Percentiles rank a stretch among this genome's conserved stretches.
These are phyloP conservation scores for Francoa sonchifolia DNA, from an alignment of 441 rosid genomes.

Conservation along the genomic window DNA sequence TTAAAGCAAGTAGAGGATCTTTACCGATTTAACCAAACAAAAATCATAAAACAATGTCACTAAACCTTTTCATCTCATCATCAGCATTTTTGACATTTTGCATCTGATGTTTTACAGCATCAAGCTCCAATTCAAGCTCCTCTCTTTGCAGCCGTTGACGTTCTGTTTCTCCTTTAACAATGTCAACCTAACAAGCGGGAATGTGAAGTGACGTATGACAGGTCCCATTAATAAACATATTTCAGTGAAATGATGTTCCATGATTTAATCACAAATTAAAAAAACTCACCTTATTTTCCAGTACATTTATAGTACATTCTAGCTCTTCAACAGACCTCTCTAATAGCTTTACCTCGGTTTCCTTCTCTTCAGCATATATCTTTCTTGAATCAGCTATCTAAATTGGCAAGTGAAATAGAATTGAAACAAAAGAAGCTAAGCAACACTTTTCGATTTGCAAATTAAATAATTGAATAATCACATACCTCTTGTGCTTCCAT, in stretches of 20 bases:
- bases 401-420: constrained; percentile 2
- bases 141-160: constrained; percentile 80
- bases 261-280: constrained; percentile 8
- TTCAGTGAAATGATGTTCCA: constrained; percentile 1
- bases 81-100: constrained; percentile 53
- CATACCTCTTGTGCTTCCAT: constrained; percentile 64
- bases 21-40: constrained; percentile 4
- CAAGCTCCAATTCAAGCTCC: constrained; percentile 86
- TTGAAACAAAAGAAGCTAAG: constrained; percentile 7
- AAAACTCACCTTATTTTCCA: constrained; percentile 73
- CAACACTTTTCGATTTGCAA: neutral
- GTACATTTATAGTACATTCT: constrained; percentile 64
- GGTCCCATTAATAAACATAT: neutral
- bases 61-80: constrained; percentile 60
- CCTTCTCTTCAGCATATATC: constrained; percentile 68
- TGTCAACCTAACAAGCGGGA: constrained; percentile 52
- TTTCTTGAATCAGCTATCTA: constrained; percentile 79
- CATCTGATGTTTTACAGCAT: constrained; percentile 58
- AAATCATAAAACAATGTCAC: constrained; percentile 2
- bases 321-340: constrained; percentile 95
- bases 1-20: constrained; percentile 10
- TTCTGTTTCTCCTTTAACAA: constrained; percentile 90
- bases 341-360: constrained; percentile 75
- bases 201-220: no score
- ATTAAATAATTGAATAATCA: constrained; percentile 11